Base-by-base conservation (phyloP, 2,329 filamentous ascomycete species). In the Ophiocordyceps camponoti-saundersi region DNA sequence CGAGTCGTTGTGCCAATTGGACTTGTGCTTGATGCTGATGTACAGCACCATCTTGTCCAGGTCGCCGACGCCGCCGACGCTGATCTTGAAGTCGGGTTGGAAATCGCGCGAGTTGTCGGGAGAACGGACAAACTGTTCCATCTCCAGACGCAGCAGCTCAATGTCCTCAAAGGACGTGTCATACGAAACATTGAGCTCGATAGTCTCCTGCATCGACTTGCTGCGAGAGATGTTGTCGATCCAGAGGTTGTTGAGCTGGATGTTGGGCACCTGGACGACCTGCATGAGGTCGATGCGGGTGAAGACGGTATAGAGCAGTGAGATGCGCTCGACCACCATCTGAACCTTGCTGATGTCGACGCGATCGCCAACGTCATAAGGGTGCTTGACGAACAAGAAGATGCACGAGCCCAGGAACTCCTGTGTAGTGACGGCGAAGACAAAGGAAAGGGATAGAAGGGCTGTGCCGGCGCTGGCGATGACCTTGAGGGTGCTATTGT, bases 391-490 rank as follows among this genome's bases (percentile, higher is more conserved):
- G 57, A 98, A 98, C 1, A 98, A 70, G 70, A 98, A 98, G 58
- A 98, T 95, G 69, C 90, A 96, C 36, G 89, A 95, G 57, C 90
- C 90, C n/a, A 98, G 77, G 52, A 98, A 84, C 64, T 98, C 92
- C 64, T 95, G 89, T 3, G 83, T 82, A 1, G 89, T 95, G 48
- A 83, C 82, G 22, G 89, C 82, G 62, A 98, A 96, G 55, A 95
- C 83, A 67, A 98, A 98, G 4, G 90, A 95, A n/a, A 96, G 70
- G 6, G 90, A 96, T 11, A 98, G 78, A 41, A 98, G 73, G 0
- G 92, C 83, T 2, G 92, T 95, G 52, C 90, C 90, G 45, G 89
- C 87, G 11, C 89, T 94, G 5, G 88, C 83, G 39, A 95, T 74
- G 6, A 87, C 93, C 3, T 83, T 85, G 47, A 85, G 77, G 57